These are phyloP conservation scores for Cladosporium velox DNA, from an alignment of 2,329 filamentous ascomycete species.

Conservation along the genomic window DNA sequence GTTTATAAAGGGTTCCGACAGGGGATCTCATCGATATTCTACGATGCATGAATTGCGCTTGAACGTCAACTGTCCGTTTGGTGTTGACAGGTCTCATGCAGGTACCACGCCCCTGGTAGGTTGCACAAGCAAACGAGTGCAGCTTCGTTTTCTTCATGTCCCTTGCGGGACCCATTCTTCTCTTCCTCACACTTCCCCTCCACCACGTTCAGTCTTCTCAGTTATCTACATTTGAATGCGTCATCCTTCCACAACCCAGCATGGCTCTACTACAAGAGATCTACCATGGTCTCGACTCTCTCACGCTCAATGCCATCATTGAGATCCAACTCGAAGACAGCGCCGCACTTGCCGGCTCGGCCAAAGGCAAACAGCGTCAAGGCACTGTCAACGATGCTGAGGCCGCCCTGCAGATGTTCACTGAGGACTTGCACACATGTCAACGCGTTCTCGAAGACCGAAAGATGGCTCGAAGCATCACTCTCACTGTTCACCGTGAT, in stretches of 20 bases:
- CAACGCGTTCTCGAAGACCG: conserved; percentile 25
- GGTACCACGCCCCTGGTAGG: neutral
- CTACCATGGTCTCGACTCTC: conserved; percentile 17
- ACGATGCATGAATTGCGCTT: no score
- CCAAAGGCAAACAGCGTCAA: conserved; percentile 28
- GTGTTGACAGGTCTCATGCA: neutral
- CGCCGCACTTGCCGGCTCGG: conserved; percentile 8
- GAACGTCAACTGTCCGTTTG: no score
- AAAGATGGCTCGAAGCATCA: conserved; percentile 29
- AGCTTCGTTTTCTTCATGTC: neutral
- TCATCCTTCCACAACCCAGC: neutral
- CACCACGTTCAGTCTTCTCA: neutral
- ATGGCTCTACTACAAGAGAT: conserved; percentile 18
- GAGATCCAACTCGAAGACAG: conserved; percentile 24
- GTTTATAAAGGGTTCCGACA: no score
- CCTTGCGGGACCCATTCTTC: no score
- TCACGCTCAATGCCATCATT: conserved; percentile 19
- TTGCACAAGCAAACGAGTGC: neutral
- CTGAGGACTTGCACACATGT: conserved; percentile 28
- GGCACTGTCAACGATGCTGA: conserved; percentile 25
- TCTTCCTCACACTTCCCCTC: neutral
- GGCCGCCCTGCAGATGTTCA: conserved; percentile 30
- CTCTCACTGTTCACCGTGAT: conserved; percentile 27
- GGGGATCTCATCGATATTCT: no score
- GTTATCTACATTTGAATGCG: no score